Evolutionary conservation across 2,329 filamentous ascomycete genomes (phyloP).

Genomic region (Arthroderma uncinatum): DNA sequence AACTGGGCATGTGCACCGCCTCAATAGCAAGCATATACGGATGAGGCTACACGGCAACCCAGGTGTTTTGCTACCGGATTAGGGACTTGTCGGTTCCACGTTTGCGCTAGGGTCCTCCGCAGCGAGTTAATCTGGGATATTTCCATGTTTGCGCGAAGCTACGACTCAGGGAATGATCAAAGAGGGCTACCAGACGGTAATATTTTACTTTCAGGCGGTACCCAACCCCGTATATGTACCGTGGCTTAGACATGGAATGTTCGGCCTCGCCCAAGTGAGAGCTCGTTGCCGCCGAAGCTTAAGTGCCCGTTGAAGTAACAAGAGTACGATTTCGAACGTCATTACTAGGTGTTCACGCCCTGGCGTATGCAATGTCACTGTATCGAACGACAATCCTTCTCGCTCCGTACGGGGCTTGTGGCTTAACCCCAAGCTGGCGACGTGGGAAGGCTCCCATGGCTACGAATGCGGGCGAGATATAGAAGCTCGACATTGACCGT

Average conservation of each 20-base stretch:
- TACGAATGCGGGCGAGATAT: neutral
- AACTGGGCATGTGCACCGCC: neutral
- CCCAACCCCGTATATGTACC: neutral
- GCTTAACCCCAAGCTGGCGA: neutral
- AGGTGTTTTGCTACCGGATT: neutral
- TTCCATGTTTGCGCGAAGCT: neutral
- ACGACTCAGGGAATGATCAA: neutral
- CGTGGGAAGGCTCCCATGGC: neutral
- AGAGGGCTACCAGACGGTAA: neutral
- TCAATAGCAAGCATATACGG: neutral
- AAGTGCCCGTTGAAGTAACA: neutral
- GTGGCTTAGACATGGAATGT: neutral
- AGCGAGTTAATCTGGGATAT: neutral
- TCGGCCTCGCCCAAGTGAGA: neutral
- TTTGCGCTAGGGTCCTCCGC: neutral
- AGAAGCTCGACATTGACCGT: neutral
- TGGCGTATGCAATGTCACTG: neutral
- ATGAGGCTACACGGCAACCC: neutral
- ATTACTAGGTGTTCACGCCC: neutral
- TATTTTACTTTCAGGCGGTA: neutral
- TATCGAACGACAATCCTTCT: neutral
- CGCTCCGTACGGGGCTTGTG: neutral
- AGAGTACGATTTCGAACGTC: neutral
- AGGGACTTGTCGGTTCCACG: neutral
- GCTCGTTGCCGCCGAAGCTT: neutral